phyloP scores from a whole-genome alignment of 495 filamentous ascomycete genomes.

The Rhypophila decipiens region DNA sequence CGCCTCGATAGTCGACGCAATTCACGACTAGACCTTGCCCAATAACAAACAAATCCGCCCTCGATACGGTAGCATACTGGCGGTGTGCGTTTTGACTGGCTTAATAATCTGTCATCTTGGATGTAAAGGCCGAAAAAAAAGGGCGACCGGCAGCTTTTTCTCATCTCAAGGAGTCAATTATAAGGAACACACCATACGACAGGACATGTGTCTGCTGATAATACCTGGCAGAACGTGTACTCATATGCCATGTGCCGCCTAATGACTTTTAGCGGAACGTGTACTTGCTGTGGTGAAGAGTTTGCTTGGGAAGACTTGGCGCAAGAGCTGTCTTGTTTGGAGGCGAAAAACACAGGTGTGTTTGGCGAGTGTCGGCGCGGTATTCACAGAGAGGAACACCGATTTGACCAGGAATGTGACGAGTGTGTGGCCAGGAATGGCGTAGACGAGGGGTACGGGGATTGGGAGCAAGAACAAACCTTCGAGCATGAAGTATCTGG shows the following conservation, averaged over 20 bases:
- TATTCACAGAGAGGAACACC: constrained; percentile 21
- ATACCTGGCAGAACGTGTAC: too few species aligned
- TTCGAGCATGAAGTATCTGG: background rate
- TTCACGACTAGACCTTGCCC: too few species aligned
- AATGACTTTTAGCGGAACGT: constrained; percentile 26
- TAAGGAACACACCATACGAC: too few species aligned
- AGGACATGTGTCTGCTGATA: too few species aligned
- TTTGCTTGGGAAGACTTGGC: constrained; percentile 26
- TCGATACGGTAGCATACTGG: too few species aligned
- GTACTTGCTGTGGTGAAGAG: constrained; percentile 18
- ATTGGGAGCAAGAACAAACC: constrained; percentile 16
- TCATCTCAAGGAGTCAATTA: too few species aligned
- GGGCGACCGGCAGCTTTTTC: too few species aligned
- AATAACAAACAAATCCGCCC: too few species aligned
- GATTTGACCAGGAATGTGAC: constrained; percentile 32
- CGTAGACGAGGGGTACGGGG: constrained; percentile 27
- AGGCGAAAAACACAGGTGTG: constrained; percentile 29
- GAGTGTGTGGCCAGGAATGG: constrained; percentile 20
- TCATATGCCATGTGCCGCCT: constrained; percentile 35
- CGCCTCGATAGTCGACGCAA: too few species aligned
- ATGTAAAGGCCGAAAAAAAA: too few species aligned
- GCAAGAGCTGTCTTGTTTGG: constrained; percentile 30
- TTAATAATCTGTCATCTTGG: too few species aligned
- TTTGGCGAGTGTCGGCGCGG: constrained; percentile 27
- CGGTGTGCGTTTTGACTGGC: too few species aligned